phyloP scores from a whole-genome alignment of 768 basidiomycete genomes.

The Sistotremastrum niveocremeum region DNA sequence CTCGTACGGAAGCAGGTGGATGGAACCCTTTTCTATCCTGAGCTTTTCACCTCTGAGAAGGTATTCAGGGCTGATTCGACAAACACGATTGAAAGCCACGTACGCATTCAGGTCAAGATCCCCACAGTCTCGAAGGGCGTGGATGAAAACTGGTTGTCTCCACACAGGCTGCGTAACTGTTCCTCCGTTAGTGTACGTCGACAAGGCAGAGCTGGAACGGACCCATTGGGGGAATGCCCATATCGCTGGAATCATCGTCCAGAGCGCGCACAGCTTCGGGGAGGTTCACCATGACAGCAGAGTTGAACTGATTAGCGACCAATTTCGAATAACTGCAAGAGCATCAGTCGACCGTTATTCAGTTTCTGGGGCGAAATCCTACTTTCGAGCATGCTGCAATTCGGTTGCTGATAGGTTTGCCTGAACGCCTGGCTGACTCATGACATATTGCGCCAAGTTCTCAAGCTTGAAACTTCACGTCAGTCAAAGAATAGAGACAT shows the following conservation, averaged over 20 bases:
- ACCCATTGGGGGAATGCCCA: slow-evolving; percentile 54
- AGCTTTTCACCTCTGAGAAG: no score
- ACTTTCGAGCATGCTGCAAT: slow-evolving; percentile 68
- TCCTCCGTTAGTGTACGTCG: neutral
- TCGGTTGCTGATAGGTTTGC: slow-evolving; percentile 74
- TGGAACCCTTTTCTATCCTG: no score
- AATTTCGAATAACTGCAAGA: slow-evolving; percentile 54
- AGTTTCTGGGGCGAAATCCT: slow-evolving; percentile 8
- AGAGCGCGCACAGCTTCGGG: slow-evolving; percentile 66
- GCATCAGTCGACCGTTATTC: neutral
- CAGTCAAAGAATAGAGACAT: neutral
- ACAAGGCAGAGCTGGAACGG: slow-evolving; percentile 24
- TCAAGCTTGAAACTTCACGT: slow-evolving; percentile 51
- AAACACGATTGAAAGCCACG: slow-evolving; percentile 4
- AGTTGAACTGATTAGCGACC: slow-evolving; percentile 62
- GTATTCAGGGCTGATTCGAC: neutral
- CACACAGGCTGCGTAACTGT: slow-evolving; percentile 71
- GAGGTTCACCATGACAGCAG: slow-evolving; percentile 71
- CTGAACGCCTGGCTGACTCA: slow-evolving; percentile 55
- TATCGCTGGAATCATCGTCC: slow-evolving; percentile 58
- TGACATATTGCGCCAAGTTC: slow-evolving; percentile 71
- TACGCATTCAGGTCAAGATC: slow-evolving; percentile 25
- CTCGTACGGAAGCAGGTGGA: no score
- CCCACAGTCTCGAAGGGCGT: slow-evolving; percentile 54
- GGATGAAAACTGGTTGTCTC: slow-evolving; percentile 66